A percentile compares a stretch with the other conserved stretches of the same genome.
phyloP scores from a whole-genome alignment of 306 rosid species.

The Lagenaria siceraria region DNA sequence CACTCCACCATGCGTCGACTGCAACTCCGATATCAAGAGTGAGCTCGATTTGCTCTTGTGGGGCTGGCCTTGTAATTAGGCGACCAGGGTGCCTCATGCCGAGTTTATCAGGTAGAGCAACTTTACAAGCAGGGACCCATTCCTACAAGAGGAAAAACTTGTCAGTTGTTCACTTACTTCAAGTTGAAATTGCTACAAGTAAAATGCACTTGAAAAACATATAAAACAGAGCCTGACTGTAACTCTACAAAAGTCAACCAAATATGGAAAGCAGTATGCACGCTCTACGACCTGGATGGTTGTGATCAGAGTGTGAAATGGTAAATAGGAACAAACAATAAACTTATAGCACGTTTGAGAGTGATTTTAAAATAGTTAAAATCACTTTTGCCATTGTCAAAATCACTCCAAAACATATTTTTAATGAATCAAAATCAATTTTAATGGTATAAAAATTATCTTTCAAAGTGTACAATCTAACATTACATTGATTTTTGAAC shows the following conservation, averaged over 20 bases:
- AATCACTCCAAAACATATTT: too few species aligned
- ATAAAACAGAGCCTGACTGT: neutral
- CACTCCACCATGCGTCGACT: slow-evolving; percentile 99
- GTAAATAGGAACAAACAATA: neutral
- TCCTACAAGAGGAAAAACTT: slow-evolving; percentile 42
- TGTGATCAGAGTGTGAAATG: neutral
- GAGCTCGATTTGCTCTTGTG: slow-evolving; percentile 33
- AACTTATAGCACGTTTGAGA: too few species aligned
- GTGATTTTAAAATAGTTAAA: too few species aligned
- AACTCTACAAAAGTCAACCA: neutral
- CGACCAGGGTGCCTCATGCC: slow-evolving; percentile 75
- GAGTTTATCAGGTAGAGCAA: slow-evolving; percentile 77
- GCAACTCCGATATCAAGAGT: slow-evolving; percentile 52
- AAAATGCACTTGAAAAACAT: neutral
- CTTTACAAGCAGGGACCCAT: slow-evolving; percentile 74
- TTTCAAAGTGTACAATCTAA: too few species aligned
- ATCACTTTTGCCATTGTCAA: too few species aligned
- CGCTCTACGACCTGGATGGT: neutral
- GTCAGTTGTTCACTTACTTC: neutral
- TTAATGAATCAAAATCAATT: too few species aligned
- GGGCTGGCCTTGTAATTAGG: slow-evolving; percentile 57
- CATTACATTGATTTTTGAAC: too few species aligned
- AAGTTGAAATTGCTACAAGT: neutral
- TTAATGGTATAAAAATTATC: too few species aligned
- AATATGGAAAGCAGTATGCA: neutral